These are phyloP conservation scores for Ophiocordyceps australis DNA, from an alignment of 2,329 filamentous ascomycete genomes.

Conservation along the genomic window DNA sequence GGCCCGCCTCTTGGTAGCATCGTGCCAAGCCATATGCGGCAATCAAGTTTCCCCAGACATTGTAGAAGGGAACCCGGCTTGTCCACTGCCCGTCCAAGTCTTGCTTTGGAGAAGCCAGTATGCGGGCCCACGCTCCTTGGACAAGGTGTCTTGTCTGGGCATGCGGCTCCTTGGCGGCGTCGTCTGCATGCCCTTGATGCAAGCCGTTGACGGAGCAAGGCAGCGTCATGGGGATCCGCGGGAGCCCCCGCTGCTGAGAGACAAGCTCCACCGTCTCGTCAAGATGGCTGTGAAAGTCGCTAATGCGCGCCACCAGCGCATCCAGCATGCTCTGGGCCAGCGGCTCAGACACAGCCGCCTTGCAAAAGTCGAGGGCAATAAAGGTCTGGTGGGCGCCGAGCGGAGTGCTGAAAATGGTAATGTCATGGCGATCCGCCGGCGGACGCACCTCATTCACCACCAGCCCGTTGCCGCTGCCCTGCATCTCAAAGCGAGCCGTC, in stretches of 20 bases:
- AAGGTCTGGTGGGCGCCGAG: slow-evolving; percentile 1
- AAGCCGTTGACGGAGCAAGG: background rate
- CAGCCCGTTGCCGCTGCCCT: background rate
- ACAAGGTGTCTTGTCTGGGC: background rate
- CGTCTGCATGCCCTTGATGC: background rate
- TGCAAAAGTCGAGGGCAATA: slow-evolving; percentile 1
- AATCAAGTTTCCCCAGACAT: slow-evolving; percentile 1
- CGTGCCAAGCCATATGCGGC: background rate
- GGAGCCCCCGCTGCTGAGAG: too few species aligned
- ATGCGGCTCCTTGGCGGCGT: background rate
- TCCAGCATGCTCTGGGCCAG: slow-evolving; percentile 1
- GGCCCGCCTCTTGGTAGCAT: background rate
- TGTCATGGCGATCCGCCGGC: slow-evolving; percentile 2
- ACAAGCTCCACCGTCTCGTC: background rate
- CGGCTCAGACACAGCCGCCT: background rate
- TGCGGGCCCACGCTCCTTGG: background rate
- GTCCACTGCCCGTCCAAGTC: background rate
- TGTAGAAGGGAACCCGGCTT: background rate
- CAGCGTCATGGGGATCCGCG: background rate
- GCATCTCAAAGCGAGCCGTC: background rate
- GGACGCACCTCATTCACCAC: slow-evolving; percentile 1
- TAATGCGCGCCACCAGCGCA: slow-evolving; percentile 1
- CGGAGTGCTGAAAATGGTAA: slow-evolving; percentile 1
- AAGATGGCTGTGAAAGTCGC: background rate
- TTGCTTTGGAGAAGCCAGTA: background rate